A percentile compares a stretch with the other conserved stretches of the same genome.
These are phyloP conservation scores for Cryptococcus sp. DNA, from an alignment of 1,284 basidiomycete genomes.

Conservation along the genomic window DNA sequence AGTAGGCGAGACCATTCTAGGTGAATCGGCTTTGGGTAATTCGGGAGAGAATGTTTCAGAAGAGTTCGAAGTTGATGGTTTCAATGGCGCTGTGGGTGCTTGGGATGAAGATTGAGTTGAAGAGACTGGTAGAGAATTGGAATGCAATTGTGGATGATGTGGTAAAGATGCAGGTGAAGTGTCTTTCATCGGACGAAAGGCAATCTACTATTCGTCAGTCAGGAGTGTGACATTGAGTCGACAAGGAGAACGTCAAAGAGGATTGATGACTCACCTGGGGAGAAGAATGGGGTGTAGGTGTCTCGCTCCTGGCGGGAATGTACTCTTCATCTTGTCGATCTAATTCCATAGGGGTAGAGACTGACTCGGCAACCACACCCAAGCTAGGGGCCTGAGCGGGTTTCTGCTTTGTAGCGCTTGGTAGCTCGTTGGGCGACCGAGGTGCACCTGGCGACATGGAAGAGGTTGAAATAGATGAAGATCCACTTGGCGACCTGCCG, in stretches of 20 bases:
- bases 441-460: constrained; percentile 20
- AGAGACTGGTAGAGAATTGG: constrained; percentile 1
- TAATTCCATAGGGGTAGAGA: constrained; percentile 14
- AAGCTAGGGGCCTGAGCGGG: not conserved
- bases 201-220: constrained; percentile 38
- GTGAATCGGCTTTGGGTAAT: constrained; percentile 23
- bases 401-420: not conserved
- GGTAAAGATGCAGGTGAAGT: constrained; percentile 45
- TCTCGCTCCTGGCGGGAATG: constrained; percentile 11
- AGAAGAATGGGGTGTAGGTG: constrained; percentile 49
- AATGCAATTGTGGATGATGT: constrained; percentile 22
- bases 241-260: not conserved
- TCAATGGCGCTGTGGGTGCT: not conserved
- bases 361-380: not conserved
- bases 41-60: constrained; percentile 7
- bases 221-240: constrained; percentile 5
- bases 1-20: constrained; percentile 16
- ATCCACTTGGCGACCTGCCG: constrained; percentile 11
- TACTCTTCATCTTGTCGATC: constrained; percentile 11
- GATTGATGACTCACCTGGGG: constrained; percentile 41
- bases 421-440: not conserved
- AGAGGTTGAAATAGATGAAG: constrained; percentile 21
- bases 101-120: not conserved
- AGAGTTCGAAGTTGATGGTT: not conserved
- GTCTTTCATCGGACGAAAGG: constrained; percentile 41